Evolutionary conservation across 164 flowering plant genomes (phyloP).

Genomic region (Stephania cephalantha): DNA sequence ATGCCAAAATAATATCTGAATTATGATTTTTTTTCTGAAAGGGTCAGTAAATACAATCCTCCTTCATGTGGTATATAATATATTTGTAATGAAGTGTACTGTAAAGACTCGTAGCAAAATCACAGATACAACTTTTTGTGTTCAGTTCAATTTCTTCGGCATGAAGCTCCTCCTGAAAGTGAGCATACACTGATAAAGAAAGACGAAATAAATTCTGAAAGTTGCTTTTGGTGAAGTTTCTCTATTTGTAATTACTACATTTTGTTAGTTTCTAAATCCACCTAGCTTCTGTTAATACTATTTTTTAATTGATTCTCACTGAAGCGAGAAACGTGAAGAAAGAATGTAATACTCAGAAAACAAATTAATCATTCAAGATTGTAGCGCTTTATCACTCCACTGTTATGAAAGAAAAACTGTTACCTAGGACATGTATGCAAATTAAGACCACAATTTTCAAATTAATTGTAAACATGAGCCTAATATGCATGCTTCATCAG

Average conservation of each 20-base stretch:
- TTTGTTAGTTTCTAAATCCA: background rate
- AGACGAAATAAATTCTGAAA: background rate
- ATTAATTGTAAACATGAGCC: background rate
- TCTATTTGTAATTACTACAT: background rate
- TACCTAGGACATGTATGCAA: background rate
- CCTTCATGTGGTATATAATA: background rate
- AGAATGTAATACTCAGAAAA: background rate
- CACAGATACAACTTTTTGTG: background rate
- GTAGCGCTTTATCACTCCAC: background rate
- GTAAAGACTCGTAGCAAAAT: background rate
- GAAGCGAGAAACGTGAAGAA: background rate
- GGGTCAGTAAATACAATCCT: background rate
- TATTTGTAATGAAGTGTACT: background rate
- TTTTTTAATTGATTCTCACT: too few species aligned
- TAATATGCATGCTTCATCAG: background rate
- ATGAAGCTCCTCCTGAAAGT: too few species aligned
- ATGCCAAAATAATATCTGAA: background rate
- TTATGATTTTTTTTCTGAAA: background rate
- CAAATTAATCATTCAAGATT: background rate
- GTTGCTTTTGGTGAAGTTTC: background rate
- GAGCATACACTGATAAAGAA: background rate
- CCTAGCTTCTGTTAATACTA: background rate
- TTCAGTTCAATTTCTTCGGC: background rate
- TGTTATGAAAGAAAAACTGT: background rate
- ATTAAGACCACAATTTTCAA: background rate